Evolutionary conservation across 768 basidiomycete species (phyloP), one percentile per base, ranked within the genome.

Genomic region (Tremella mesenterica): DNA sequence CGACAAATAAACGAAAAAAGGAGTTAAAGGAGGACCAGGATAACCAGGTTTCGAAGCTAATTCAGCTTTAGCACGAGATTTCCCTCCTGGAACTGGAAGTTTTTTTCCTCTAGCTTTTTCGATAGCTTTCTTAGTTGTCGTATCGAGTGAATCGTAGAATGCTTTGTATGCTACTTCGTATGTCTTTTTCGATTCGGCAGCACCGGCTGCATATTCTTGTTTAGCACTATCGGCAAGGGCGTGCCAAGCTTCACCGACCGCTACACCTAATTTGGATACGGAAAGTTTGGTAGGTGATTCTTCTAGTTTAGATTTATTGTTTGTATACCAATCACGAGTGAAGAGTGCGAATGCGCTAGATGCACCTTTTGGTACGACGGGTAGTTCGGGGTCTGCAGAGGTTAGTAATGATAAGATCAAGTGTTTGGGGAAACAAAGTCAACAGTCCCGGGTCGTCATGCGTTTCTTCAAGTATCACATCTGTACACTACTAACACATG

Each of bases 1-100:
- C 44, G 54, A 56, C 23, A 59, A 38, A 47, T 56, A 67, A 12
- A 50, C 58, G 26, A 67, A 58, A 48, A 57, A 67, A 12, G 61
- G 38, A 4, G 58, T 58, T 12, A 67, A 21, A 4, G 60, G 60
- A 53, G 49, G 56, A 13, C 58, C 58, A 0, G 65, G 63, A 38
- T 60, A 58, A 8, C 65, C 65, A 2, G 46, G 29, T 25, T 54
- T 30, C 8, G 54, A 54, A 23, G 14, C 33, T 28, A 58, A 16
- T 3, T 33, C 51, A 33, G 53, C 38, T 33, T 51, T 52, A 41
- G 51, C 54, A 4, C 38, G 52, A 45, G 46, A 54, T 44, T 58
- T 64, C 6, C 63, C 63, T 13, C 63, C 61, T 4, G 65, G 65
- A 4, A 45, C 28, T 14, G 57, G 44, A 20, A 64, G 23, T 34